Evolutionary conservation across 2,329 filamentous ascomycete species (phyloP).

Genomic region (Clonostachys chloroleuca): DNA sequence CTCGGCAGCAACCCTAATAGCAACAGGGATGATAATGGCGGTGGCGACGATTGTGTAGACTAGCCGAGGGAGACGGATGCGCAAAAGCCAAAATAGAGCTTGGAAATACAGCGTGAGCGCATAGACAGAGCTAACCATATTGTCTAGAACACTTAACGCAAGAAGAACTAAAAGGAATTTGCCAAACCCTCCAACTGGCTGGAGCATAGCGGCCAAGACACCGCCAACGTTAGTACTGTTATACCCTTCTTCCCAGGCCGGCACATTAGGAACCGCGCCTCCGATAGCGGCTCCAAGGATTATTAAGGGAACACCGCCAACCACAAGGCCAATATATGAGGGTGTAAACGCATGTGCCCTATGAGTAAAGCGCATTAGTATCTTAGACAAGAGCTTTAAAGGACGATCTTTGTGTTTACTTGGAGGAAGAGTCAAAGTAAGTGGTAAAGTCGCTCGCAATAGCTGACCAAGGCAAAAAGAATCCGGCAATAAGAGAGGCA

Average conservation of each 20-base stretch:
- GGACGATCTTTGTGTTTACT: too few species aligned
- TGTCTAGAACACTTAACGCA: slow-evolving; percentile 53
- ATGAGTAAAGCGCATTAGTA: slow-evolving; percentile 1
- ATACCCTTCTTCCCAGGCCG: slow-evolving; percentile 50
- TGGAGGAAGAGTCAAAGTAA: slow-evolving; percentile 39
- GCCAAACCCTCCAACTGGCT: slow-evolving; percentile 53
- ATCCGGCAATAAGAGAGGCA: slow-evolving; percentile 57
- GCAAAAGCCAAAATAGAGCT: slow-evolving; percentile 51
- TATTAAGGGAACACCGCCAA: slow-evolving; percentile 57
- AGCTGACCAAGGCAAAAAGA: slow-evolving; percentile 58
- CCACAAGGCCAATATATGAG: slow-evolving; percentile 48
- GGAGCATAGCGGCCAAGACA: slow-evolving; percentile 55
- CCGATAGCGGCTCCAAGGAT: slow-evolving; percentile 60
- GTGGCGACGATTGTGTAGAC: slow-evolving; percentile 54
- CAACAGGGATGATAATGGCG: slow-evolving; percentile 54
- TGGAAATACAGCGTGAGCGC: slow-evolving; percentile 62
- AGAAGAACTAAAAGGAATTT: slow-evolving; percentile 58
- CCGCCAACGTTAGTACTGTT: slow-evolving; percentile 49
- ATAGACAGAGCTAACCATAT: slow-evolving; percentile 56
- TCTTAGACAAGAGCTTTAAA: background rate
- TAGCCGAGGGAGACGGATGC: slow-evolving; percentile 49
- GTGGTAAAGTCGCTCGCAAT: slow-evolving; percentile 57
- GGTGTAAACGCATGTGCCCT: slow-evolving; percentile 46
- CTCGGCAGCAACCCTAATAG: slow-evolving; percentile 42
- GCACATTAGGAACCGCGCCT: slow-evolving; percentile 49